These are phyloP conservation scores for Saturnispora gosingensis DNA, from an alignment of 805 yeast genomes.

Conservation along the genomic window DNA sequence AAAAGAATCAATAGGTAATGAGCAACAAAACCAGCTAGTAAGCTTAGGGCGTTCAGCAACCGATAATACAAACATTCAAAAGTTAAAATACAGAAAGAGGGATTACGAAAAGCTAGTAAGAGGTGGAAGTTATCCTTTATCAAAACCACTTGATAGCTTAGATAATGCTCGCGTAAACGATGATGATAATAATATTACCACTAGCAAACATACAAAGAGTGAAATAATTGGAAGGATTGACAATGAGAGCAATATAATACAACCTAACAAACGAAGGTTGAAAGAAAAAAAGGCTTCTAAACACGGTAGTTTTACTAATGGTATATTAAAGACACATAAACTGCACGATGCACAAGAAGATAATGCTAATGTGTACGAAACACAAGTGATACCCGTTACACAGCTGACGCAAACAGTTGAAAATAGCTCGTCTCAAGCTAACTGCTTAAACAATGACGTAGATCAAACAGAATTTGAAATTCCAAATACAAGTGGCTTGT, in stretches of 20 bases:
- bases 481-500: slow-evolving; percentile 13
- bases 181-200: not conserved
- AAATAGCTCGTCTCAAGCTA: not conserved
- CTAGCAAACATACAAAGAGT: slow-evolving; percentile 1
- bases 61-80: not conserved
- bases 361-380: not conserved
- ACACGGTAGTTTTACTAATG: no score
- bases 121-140: not conserved
- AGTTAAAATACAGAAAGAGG: slow-evolving; percentile 8
- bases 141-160: not conserved
- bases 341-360: not conserved
- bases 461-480: slow-evolving; percentile 8
- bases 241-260: not conserved
- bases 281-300: not conserved
- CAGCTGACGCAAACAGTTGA: not conserved
- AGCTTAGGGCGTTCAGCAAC: not conserved
- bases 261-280: not conserved
- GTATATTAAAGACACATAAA: not conserved
- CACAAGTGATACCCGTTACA: not conserved
- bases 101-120: not conserved
- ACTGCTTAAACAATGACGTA: not conserved
- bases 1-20: not conserved
- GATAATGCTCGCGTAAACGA: slow-evolving; percentile 12
- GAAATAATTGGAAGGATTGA: not conserved
- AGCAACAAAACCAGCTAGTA: not conserved